Evolutionary conservation across 2,329 filamentous ascomycete genomes (phyloP), one percentile per base, ranked within the genome.

Genomic region (Madurella fahalii): DNA sequence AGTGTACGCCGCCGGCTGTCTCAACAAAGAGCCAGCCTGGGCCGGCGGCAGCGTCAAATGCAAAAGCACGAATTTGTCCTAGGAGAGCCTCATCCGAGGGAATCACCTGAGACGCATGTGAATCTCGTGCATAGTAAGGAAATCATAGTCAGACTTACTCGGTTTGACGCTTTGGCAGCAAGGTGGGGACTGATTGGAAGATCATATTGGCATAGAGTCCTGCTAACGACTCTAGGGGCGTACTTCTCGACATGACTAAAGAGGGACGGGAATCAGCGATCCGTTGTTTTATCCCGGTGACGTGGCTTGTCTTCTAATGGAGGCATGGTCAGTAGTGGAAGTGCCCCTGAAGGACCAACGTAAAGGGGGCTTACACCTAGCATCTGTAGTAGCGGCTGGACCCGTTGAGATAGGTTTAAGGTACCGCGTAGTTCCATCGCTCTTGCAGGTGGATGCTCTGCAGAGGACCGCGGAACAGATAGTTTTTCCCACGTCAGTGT

Each of bases 331-430:
- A 39, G 16, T 17, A 18, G 3, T n/a, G 18, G 4, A 16, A 15
- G n/a, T 8, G 2, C 16, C 9, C 15, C 2, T 7, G n/a, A 2
- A 18, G 18, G 30, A 31, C 34, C n/a, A 18, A 11, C 18, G 8
- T 0, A 32, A 8, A 16, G 8, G 2, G 3, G 4, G 18, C 50
- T 20, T 65, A 76, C 75, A 89, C 86, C 75, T 70, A 67, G 87
- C 82, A 71, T 94, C 90, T 15, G 86, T 85, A 52, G 92, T 87
- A 25, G 81, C 72, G 9, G 73, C 66, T 8, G 86, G 78, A 0
- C 90, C 90, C 0, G 90, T 94, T 2, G 89, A 93, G 2, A 95
- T 84, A 0, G 90, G 90, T 68, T 95, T 95, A 52, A 95, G 67
- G 68, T 89, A 95, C 11, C 79, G 76, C 1, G 84, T 78, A 12